Conservation (phyloP, 352 stramenopile genomes). For the Phytopythium sindhum region DNA sequence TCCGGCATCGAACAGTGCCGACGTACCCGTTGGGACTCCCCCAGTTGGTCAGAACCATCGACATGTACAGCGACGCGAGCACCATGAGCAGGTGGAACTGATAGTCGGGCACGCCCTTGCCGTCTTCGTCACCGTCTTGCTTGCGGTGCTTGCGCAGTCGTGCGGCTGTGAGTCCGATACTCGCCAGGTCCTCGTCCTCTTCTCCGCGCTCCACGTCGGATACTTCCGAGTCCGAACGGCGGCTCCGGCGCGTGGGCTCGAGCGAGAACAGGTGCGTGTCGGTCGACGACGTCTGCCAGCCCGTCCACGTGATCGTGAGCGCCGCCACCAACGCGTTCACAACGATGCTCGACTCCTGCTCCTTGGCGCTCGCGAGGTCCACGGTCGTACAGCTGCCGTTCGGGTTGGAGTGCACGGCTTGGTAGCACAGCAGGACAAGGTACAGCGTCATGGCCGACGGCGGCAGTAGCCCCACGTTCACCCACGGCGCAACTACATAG, state of each 20-base stretch:
- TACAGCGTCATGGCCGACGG: conserved; percentile 52
- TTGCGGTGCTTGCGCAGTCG: conserved; percentile 15
- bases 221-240: conserved; percentile 1
- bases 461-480: conserved; percentile 59
- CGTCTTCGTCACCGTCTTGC: conserved; percentile 6
- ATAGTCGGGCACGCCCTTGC: conserved; percentile 46
- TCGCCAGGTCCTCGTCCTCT: conserved; percentile 29
- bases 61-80: conserved; percentile 75
- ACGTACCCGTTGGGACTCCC: conserved; percentile 52
- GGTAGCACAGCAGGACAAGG: conserved; percentile 67
- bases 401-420: conserved; percentile 65
- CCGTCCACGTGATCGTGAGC: conserved; percentile 66
- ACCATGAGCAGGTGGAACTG: conserved; percentile 79
- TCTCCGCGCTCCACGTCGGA: conserved; percentile 8
- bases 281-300: conserved; percentile 63
- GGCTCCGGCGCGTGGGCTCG: conserved; percentile 5
- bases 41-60: conserved; percentile 83
- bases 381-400: conserved; percentile 39
- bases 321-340: conserved; percentile 53
- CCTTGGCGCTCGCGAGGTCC: conserved; percentile 22
- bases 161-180: conserved; percentile 17
- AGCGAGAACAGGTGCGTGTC: conserved; percentile 45
- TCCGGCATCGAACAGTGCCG: neutral
- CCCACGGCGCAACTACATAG: conserved; percentile 45
- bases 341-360: conserved; percentile 35